Conservation (phyloP, 2,329 filamentous ascomycete genomes). For the Exophiala mesophila region DNA sequence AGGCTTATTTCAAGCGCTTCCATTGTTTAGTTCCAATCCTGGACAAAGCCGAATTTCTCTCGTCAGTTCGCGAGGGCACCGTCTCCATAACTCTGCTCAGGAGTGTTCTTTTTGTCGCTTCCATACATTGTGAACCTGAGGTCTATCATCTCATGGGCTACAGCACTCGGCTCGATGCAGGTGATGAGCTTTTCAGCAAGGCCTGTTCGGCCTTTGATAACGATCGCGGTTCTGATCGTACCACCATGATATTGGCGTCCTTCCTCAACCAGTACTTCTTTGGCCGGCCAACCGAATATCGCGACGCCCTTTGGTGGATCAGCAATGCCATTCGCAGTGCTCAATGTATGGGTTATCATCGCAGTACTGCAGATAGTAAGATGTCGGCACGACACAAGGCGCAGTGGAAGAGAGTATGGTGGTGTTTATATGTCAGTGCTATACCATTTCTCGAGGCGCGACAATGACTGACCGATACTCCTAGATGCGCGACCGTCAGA, state of each 20-base stretch:
- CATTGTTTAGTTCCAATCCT: constrained; percentile 6
- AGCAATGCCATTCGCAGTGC: constrained; percentile 2
- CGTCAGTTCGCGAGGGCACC: not conserved
- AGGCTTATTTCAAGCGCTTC: constrained; percentile 47
- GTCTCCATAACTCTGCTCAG: constrained; percentile 5
- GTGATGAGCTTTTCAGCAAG: constrained; percentile 10
- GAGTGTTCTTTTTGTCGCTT: constrained; percentile 5
- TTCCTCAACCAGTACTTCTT: constrained; percentile 9
- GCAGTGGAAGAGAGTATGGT: constrained; percentile 4
- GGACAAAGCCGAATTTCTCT: constrained; percentile 1
- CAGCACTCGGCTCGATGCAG: constrained; percentile 1
- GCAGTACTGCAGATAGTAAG: constrained; percentile 3
- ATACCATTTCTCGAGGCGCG: not conserved
- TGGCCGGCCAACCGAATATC: constrained; percentile 1
- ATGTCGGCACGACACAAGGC: constrained; percentile 1
- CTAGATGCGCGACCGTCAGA: constrained; percentile 10
- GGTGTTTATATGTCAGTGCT: constrained; percentile 6
- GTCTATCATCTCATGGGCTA: constrained; percentile 7
- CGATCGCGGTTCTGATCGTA: constrained; percentile 1
- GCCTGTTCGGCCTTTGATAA: constrained; percentile 1
- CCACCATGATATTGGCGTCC: constrained; percentile 3
- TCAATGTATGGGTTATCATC: constrained; percentile 8
- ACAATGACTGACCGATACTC: not conserved
- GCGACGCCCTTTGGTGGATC: constrained; percentile 7
- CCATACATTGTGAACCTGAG: constrained; percentile 7